phyloP scores from a whole-genome alignment of 2,329 filamentous ascomycete genomes.

The Alternaria sp. region DNA sequence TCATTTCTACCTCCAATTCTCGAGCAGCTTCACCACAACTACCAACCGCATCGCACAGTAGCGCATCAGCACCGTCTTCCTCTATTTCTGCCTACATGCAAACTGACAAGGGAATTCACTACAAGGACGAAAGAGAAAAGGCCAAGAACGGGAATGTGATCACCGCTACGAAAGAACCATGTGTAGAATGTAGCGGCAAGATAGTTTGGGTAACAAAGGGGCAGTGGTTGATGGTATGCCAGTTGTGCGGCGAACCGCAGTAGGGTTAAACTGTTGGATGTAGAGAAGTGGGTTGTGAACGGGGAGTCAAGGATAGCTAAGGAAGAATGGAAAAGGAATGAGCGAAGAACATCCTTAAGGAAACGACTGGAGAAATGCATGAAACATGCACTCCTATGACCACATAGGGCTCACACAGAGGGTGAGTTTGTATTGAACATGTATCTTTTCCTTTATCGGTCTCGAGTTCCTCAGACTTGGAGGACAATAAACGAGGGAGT shows the following conservation, averaged over 20 bases:
- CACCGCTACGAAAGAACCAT: background rate
- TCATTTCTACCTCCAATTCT: background rate
- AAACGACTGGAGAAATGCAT: background rate
- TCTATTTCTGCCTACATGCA: background rate
- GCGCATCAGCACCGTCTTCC: background rate
- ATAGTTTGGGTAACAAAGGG: constrained; percentile 13
- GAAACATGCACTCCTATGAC: background rate
- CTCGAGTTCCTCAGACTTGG: background rate
- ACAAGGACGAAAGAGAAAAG: constrained; percentile 11
- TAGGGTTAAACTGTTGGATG: background rate
- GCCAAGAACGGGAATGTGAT: constrained; percentile 8
- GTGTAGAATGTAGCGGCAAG: constrained; percentile 7
- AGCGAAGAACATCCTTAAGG: background rate
- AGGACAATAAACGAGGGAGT: background rate
- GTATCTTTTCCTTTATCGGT: background rate
- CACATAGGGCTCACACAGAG: background rate
- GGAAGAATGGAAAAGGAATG: background rate
- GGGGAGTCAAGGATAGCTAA: background rate
- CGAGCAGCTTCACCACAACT: background rate
- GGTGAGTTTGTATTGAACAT: background rate
- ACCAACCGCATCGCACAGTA: background rate
- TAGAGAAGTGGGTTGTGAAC: background rate
- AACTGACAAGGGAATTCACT: background rate
- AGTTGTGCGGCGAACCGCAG: constrained; percentile 9
- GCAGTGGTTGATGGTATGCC: constrained; percentile 14